phyloP scores from a whole-genome alignment of 768 basidiomycete genomes.

The Xerocomellus dryophilus region DNA sequence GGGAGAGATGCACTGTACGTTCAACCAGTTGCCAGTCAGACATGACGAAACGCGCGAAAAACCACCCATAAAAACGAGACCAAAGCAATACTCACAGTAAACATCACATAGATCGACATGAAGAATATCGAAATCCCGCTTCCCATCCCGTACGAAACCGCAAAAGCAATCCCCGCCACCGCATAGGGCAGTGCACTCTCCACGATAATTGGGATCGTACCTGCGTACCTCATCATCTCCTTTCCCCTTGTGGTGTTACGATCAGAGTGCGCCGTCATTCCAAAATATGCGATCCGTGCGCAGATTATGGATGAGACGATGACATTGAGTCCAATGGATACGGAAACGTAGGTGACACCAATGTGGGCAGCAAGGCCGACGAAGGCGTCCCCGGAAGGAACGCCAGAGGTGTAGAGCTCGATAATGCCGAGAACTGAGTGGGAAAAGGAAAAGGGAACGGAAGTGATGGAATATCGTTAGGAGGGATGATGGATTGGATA shows the following conservation, averaged over 20 bases:
- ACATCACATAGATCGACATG: constrained; percentile 9
- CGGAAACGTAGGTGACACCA: constrained; percentile 7
- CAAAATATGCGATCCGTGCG: constrained; percentile 5
- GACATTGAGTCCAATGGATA: constrained; percentile 10
- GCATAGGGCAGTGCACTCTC: constrained; percentile 15
- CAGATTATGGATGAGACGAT: constrained; percentile 8
- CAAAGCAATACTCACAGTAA: constrained; percentile 2
- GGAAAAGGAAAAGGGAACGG: neutral
- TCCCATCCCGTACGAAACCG: constrained; percentile 3
- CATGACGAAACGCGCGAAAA: neutral
- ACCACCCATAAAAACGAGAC: neutral
- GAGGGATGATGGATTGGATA: neutral
- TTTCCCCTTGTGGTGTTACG: too few relatives aligned
- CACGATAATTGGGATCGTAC: constrained; percentile 6
- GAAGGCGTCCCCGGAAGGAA: neutral
- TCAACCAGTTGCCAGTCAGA: neutral
- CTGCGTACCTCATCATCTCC: neutral
- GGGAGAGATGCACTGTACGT: constrained; percentile 10
- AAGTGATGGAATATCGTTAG: neutral
- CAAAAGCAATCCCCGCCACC: constrained; percentile 6
- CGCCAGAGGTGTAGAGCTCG: neutral
- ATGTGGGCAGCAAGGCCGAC: constrained; percentile 3
- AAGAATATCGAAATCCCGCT: constrained; percentile 6
- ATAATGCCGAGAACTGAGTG: neutral
- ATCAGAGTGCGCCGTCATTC: neutral